phyloP scores from a whole-genome alignment of 2,329 filamentous ascomycete genomes.

The Talaromyces albobiverticillius region DNA sequence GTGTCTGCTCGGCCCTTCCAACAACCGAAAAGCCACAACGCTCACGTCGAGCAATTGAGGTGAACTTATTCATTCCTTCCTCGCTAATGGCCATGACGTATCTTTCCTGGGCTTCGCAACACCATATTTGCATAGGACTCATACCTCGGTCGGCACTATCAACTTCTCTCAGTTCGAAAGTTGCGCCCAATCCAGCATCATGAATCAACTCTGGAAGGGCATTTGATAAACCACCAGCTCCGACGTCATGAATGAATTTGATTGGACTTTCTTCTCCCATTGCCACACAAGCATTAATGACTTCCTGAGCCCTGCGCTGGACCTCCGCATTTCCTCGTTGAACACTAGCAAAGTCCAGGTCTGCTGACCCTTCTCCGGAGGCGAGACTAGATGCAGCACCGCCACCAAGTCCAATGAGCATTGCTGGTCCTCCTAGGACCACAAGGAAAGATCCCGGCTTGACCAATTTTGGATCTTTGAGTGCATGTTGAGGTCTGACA shows the following conservation, averaged over 20 bases:
- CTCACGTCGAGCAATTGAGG: conserved; percentile 71
- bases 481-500: conserved; percentile 82
- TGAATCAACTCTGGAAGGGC: conserved; percentile 87
- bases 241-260: conserved; percentile 95
- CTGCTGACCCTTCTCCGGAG: conserved; percentile 82
- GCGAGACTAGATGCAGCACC: conserved; percentile 91
- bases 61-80: conserved; percentile 71
- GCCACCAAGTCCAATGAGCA: conserved; percentile 95
- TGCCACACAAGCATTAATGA: conserved; percentile 89
- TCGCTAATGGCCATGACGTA: conserved; percentile 88
- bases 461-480: conserved; percentile 78
- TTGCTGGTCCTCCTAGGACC: conserved; percentile 91
- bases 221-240: conserved; percentile 82
- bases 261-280: conserved; percentile 85
- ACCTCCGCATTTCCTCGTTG: conserved; percentile 97
- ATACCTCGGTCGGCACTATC: conserved; percentile 87
- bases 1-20: conserved; percentile 66
- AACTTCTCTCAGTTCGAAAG: conserved; percentile 90
- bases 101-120: conserved; percentile 92
- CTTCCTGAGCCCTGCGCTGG: conserved; percentile 92
- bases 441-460: conserved; percentile 85
- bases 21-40: conserved; percentile 91
- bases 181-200: conserved; percentile 85
- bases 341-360: conserved; percentile 95
- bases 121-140: conserved; percentile 97